Percentiles rank a stretch among this genome's conserved stretches.
Conservation (phyloP, 495 filamentous ascomycete species). For the Oleoguttula mirabilis region DNA sequence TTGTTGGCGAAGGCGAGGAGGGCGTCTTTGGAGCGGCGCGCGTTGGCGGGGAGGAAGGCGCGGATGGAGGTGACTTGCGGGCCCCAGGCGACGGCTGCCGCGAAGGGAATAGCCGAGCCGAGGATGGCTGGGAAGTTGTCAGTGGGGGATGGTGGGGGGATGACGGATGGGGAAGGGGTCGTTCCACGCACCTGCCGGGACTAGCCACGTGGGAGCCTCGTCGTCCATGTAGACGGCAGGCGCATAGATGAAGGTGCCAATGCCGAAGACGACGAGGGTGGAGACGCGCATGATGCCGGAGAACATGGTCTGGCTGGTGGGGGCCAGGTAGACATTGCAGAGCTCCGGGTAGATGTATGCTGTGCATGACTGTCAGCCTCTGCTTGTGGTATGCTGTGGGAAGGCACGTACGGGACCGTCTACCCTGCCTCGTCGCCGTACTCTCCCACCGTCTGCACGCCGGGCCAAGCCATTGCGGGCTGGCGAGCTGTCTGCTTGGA, state of each 20-base stretch:
- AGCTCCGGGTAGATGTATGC: slow-evolving; percentile 41
- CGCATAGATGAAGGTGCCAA: slow-evolving; percentile 47
- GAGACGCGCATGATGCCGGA: slow-evolving; percentile 56
- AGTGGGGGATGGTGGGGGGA: too few species aligned
- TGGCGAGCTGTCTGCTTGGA: too few species aligned
- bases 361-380: too few species aligned
- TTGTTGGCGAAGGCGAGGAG: slow-evolving; percentile 52
- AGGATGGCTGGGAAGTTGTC: slow-evolving; percentile 42
- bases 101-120: slow-evolving; percentile 50
- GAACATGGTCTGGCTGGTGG: slow-evolving; percentile 52
- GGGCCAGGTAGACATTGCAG: slow-evolving; percentile 61
- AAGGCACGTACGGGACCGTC: too few species aligned
- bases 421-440: too few species aligned
- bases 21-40: slow-evolving; percentile 51
- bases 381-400: too few species aligned
- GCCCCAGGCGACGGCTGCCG: slow-evolving; percentile 49
- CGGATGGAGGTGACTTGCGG: slow-evolving; percentile 23
- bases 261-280: slow-evolving; percentile 56
- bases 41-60: slow-evolving; percentile 19
- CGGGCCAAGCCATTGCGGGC: too few species aligned
- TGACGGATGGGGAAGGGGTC: background rate
- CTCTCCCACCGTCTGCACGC: too few species aligned
- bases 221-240: slow-evolving; percentile 44
- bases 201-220: slow-evolving; percentile 36
- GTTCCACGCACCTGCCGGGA: slow-evolving; percentile 35